A percentile compares a stretch with the other conserved stretches of the same genome.
Conservation (phyloP, 2,329 filamentous ascomycete genomes). For the Aspergillus sp. region DNA sequence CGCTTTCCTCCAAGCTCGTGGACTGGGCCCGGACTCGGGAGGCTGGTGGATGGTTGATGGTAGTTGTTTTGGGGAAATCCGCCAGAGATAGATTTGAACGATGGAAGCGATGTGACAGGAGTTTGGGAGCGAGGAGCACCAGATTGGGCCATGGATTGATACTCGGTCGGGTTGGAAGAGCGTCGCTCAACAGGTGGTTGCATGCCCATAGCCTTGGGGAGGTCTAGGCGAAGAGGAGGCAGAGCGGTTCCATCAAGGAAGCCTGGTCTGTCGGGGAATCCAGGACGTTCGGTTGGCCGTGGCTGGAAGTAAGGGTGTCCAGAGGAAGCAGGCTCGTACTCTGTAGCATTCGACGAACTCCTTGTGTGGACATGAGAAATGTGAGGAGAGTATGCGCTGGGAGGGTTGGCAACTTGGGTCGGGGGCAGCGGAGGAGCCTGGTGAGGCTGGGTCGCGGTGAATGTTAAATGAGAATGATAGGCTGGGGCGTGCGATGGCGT, state of each 20-base stretch:
- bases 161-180: constrained; percentile 32
- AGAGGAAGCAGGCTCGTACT: constrained; percentile 23
- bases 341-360: constrained; percentile 25
- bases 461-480: constrained; percentile 38
- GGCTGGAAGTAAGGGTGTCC: constrained; percentile 16
- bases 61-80: constrained; percentile 20
- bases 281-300: constrained; percentile 14
- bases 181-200: constrained; percentile 32
- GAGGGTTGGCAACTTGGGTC: constrained; percentile 32
- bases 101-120: constrained; percentile 29
- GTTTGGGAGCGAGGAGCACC: constrained; percentile 19
- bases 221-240: constrained; percentile 24
- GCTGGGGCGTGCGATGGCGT: constrained; percentile 11
- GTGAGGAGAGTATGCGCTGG: constrained; percentile 30
- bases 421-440: constrained; percentile 38
- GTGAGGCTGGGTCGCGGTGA: constrained; percentile 36
- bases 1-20: constrained; percentile 21
- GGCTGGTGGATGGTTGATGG: constrained; percentile 19
- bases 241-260: constrained; percentile 23
- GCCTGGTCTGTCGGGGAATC: constrained; percentile 20
- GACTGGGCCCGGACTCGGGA: constrained; percentile 14
- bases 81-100: constrained; percentile 29
- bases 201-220: constrained; percentile 13
- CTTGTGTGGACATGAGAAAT: constrained; percentile 28
- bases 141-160: constrained; percentile 33